These are phyloP conservation scores for Alternaria arborescens DNA, from an alignment of 2,329 filamentous ascomycete genomes.

Conservation along the genomic window DNA sequence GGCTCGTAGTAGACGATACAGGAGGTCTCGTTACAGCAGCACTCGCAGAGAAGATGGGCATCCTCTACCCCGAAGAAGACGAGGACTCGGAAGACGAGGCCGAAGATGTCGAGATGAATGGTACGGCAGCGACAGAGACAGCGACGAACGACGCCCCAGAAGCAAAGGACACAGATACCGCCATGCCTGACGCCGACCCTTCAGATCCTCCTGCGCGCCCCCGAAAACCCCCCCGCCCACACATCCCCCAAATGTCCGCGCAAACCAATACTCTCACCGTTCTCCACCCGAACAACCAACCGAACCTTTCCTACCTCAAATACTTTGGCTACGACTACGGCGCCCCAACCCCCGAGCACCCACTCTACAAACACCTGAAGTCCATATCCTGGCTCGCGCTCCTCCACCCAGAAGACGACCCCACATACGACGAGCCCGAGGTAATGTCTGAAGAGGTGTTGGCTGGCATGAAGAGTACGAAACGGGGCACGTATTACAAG, in stretches of 20 bases:
- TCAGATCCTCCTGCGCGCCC: slow-evolving; percentile 34
- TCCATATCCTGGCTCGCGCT: slow-evolving; percentile 93
- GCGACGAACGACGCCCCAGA: background rate
- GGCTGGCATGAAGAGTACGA: slow-evolving; percentile 77
- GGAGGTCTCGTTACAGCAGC: slow-evolving; percentile 83
- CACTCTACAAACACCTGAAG: slow-evolving; percentile 81
- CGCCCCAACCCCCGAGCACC: slow-evolving; percentile 70
- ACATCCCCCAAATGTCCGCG: slow-evolving; percentile 67
- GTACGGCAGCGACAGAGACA: background rate
- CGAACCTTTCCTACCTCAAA: slow-evolving; percentile 85
- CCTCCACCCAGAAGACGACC: slow-evolving; percentile 77
- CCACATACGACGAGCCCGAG: slow-evolving; percentile 75
- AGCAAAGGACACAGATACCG: slow-evolving; percentile 3
- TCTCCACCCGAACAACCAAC: slow-evolving; percentile 82
- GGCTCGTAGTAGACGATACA: slow-evolving; percentile 87
- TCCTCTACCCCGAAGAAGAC: slow-evolving; percentile 66
- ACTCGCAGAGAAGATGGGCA: slow-evolving; percentile 87
- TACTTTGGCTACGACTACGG: slow-evolving; percentile 87
- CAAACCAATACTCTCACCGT: slow-evolving; percentile 80
- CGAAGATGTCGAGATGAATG: slow-evolving; percentile 7
- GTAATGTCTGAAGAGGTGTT: slow-evolving; percentile 68
- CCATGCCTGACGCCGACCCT: slow-evolving; percentile 18
- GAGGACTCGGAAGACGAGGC: slow-evolving; percentile 31
- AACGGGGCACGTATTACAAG: slow-evolving; percentile 84
- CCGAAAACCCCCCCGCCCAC: slow-evolving; percentile 42